Percentiles rank a stretch among this genome's conserved stretches.
phyloP scores from a whole-genome alignment of 306 rosid genomes.

The Biancaea sappan region DNA sequence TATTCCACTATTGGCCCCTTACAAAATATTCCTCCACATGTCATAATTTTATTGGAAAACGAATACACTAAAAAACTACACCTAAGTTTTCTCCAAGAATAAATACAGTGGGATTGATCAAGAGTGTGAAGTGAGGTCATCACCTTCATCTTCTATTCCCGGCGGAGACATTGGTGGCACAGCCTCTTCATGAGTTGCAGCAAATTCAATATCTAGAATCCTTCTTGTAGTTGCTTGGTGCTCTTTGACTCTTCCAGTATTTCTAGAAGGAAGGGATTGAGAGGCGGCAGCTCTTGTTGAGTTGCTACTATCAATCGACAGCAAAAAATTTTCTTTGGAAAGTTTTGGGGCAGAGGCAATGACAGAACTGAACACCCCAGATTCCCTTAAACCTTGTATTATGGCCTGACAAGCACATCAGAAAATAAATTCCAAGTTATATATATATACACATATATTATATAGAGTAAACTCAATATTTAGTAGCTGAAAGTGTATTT shows the following conservation, averaged over 20 bases:
- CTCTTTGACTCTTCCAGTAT: conserved; percentile 43
- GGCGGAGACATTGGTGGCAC: conserved; percentile 90
- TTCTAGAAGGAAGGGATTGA: conserved; percentile 71
- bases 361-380: conserved; percentile 86
- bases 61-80: neutral
- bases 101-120: conserved; percentile 28
- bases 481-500: no score
- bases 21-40: neutral
- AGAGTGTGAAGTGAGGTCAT: conserved; percentile 32
- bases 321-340: conserved; percentile 78
- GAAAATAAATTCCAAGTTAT: conserved; percentile 10
- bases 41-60: neutral
- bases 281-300: conserved; percentile 69
- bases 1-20: neutral
- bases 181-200: conserved; percentile 56
- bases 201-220: conserved; percentile 53
- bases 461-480: no score
- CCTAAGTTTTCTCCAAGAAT: neutral
- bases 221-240: conserved; percentile 63
- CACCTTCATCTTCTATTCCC: conserved; percentile 47
- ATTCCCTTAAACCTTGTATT: conserved; percentile 83
- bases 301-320: conserved; percentile 71
- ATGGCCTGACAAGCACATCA: conserved; percentile 56
- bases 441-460: neutral
- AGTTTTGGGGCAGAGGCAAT: conserved; percentile 76